Evolutionary conservation across 306 rosid species (phyloP).

Genomic region (Acacia confusa): DNA sequence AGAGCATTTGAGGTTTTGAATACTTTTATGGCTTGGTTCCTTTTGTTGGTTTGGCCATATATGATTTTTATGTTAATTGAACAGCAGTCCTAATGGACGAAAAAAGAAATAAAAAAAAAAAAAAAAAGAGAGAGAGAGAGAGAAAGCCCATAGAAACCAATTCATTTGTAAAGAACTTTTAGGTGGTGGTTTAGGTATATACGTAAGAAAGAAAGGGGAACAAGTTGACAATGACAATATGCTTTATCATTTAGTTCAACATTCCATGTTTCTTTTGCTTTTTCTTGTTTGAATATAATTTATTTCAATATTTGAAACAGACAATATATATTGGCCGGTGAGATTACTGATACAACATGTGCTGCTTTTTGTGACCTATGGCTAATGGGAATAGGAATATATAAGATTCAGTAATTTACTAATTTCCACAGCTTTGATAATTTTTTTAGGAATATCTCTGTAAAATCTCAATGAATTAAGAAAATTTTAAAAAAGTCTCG

Average conservation of each 20-base stretch:
- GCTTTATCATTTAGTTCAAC: neutral
- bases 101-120: neutral
- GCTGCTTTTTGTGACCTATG: too few species aligned
- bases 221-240: conserved; percentile 13
- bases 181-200: conserved; percentile 11
- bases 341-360: neutral
- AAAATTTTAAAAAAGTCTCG: too few species aligned
- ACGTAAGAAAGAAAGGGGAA: conserved; percentile 17
- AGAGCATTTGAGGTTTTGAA: too few species aligned
- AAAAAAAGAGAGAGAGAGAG: too few species aligned
- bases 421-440: neutral
- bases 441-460: too few species aligned
- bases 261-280: neutral
- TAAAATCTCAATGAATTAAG: too few species aligned
- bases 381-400: too few species aligned
- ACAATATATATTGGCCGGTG: neutral
- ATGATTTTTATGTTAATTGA: too few species aligned
- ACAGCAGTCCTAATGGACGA: neutral
- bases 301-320: neutral
- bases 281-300: neutral
- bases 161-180: neutral
- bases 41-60: neutral
- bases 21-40: neutral
- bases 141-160: neutral
- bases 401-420: neutral